These are phyloP conservation scores for Suhomyces panamericanus DNA, from an alignment of 1,139 yeast genomes.

Conservation along the genomic window DNA sequence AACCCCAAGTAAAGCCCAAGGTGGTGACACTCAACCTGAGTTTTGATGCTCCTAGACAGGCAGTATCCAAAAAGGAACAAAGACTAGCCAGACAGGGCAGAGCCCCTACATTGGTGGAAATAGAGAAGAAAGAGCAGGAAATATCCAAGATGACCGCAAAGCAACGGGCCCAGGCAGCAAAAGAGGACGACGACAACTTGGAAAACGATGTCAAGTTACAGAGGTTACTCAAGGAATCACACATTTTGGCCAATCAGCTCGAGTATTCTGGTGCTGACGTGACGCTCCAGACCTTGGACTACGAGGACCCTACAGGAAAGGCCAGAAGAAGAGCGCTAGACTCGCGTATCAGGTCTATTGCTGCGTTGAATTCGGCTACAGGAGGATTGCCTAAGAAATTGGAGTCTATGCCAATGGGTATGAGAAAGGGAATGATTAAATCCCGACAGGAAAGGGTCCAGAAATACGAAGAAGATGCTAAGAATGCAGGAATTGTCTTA, in stretches of 20 bases:
- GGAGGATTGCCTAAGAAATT: slow-evolving; percentile 44
- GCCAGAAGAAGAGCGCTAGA: slow-evolving; percentile 74
- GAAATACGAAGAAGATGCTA: slow-evolving; percentile 73
- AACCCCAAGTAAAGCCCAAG: slow-evolving; percentile 23
- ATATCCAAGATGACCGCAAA: slow-evolving; percentile 28
- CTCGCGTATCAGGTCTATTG: slow-evolving; percentile 58
- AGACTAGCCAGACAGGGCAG: slow-evolving; percentile 40
- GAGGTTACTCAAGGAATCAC: slow-evolving; percentile 80
- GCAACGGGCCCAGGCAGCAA: slow-evolving; percentile 27
- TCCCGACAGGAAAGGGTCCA: slow-evolving; percentile 53
- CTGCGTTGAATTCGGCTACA: slow-evolving; percentile 50
- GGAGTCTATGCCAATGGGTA: slow-evolving; percentile 84
- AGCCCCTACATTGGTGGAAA: slow-evolving; percentile 42
- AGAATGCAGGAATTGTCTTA: slow-evolving; percentile 83
- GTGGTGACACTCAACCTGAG: slow-evolving; percentile 32
- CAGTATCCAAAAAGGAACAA: slow-evolving; percentile 31
- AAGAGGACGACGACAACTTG: slow-evolving; percentile 53
- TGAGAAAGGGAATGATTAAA: slow-evolving; percentile 79
- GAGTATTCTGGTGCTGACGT: slow-evolving; percentile 75
- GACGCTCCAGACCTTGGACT: slow-evolving; percentile 64
- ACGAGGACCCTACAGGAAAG: slow-evolving; percentile 75
- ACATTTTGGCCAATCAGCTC: slow-evolving; percentile 62
- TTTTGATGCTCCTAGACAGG: slow-evolving; percentile 17
- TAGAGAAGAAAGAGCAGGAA: slow-evolving; percentile 27
- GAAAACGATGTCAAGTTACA: slow-evolving; percentile 84